phyloP scores from a whole-genome alignment of 495 filamentous ascomycete genomes.

The Neurospora sp. region DNA sequence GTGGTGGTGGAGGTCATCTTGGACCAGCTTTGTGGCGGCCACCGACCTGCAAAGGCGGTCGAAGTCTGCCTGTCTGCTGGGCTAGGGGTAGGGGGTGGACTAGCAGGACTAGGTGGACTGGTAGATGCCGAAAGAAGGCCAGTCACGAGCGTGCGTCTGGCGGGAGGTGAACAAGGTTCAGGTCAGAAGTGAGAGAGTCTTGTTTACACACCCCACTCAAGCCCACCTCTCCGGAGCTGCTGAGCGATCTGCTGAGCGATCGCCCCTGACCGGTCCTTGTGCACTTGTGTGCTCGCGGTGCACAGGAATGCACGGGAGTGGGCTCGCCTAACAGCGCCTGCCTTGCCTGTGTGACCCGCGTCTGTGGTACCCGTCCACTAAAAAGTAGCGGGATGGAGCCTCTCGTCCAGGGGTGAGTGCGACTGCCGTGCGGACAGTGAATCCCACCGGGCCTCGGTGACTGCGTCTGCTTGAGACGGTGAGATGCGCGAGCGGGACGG shows the following conservation, averaged over 20 bases:
- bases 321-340: not conserved
- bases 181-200: not conserved
- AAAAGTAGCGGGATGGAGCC: not conserved
- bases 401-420: not conserved
- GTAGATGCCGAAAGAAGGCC: not conserved
- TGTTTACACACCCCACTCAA: not conserved
- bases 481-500: not conserved
- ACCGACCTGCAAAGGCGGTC: not conserved
- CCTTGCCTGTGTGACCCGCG: not conserved
- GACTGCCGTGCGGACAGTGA: not conserved
- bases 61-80: not conserved
- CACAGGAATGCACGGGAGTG: not conserved
- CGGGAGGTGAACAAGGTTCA: not conserved
- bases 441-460: not conserved
- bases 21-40: constrained; percentile 7
- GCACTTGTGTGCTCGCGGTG: not conserved
- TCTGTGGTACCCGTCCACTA: not conserved
- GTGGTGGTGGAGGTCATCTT: constrained; percentile 23
- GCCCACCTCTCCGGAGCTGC: not conserved
- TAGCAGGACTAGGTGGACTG: not conserved
- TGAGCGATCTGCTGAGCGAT: not conserved
- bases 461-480: not conserved
- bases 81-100: not conserved
- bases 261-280: not conserved
- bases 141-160: not conserved